Evolutionary conservation across 2,329 filamentous ascomycete genomes (phyloP).

Genomic region (Neonectria sp.): DNA sequence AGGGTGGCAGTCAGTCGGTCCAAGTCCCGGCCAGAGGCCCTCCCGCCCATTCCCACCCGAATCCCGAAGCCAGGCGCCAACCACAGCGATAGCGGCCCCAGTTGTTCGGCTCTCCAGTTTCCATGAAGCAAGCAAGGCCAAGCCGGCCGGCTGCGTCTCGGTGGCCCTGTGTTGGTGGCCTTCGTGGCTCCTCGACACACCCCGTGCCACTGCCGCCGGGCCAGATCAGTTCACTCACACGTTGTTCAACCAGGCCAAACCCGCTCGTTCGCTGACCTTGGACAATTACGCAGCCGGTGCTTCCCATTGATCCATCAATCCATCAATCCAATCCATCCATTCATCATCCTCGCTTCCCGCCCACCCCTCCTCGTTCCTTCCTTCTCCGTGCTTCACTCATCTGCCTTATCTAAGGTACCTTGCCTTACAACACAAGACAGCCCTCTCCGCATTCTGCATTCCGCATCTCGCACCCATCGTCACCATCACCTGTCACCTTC

Average conservation of each 20-base stretch:
- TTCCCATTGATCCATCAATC: constrained; percentile 29
- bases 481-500: constrained; percentile 1
- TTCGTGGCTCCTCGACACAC: constrained; percentile 18
- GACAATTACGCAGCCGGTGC: constrained; percentile 39
- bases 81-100: constrained; percentile 30
- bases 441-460: constrained; percentile 19
- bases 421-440: background rate
- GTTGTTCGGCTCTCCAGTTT: constrained; percentile 24
- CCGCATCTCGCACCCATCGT: constrained; percentile 19
- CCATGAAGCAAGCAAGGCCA: constrained; percentile 15
- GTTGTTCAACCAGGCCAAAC: constrained; percentile 18
- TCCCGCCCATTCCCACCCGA: background rate
- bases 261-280: constrained; percentile 40
- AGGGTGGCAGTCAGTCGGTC: background rate
- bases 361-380: constrained; percentile 27
- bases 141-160: constrained; percentile 17
- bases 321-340: constrained; percentile 24
- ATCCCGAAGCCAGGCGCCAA: constrained; percentile 18
- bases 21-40: background rate
- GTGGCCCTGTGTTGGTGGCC: constrained; percentile 4
- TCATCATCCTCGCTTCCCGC: constrained; percentile 26
- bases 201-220: constrained; percentile 26
- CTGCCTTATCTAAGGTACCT: background rate
- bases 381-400: constrained; percentile 28
- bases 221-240: constrained; percentile 38